Evolutionary conservation across 2,329 filamentous ascomycete genomes (phyloP).

Genomic region (Xylaria sp.): DNA sequence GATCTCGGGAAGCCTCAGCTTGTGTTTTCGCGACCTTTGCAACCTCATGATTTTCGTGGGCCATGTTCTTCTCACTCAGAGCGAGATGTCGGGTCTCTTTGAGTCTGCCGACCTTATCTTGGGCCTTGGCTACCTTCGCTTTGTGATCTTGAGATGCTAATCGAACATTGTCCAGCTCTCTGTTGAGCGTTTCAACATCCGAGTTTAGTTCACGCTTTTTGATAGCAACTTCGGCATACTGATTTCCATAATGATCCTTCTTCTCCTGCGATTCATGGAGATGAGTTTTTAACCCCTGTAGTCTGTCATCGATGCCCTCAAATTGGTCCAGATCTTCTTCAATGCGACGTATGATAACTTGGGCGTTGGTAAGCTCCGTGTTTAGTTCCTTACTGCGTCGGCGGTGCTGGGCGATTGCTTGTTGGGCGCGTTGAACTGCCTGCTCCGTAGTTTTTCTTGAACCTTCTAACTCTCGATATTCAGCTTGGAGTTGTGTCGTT

Average conservation of each 20-base stretch:
- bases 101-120: constrained; percentile 61
- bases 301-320: constrained; percentile 73
- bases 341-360: constrained; percentile 64
- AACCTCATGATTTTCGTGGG: constrained; percentile 61
- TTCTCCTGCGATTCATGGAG: constrained; percentile 63
- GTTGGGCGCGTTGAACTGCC: constrained; percentile 59
- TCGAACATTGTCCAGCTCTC: constrained; percentile 50
- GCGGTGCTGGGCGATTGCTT: constrained; percentile 58
- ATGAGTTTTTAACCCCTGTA: constrained; percentile 67
- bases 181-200: constrained; percentile 54
- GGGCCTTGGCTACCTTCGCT: constrained; percentile 63
- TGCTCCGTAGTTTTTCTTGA: constrained; percentile 59
- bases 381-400: constrained; percentile 63
- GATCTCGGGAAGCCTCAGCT: constrained; percentile 59
- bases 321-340: constrained; percentile 71
- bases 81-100: constrained; percentile 62
- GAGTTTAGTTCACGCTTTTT: constrained; percentile 60
- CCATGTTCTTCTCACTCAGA: constrained; percentile 70
- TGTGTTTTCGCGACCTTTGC: constrained; percentile 57
- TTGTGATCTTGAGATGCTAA: constrained; percentile 52
- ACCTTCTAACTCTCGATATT: constrained; percentile 63
- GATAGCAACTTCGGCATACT: constrained; percentile 63
- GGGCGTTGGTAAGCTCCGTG: constrained; percentile 66
- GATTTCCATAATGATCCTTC: constrained; percentile 60
- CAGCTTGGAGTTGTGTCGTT: constrained; percentile 63